Percentiles rank a stretch among this genome's conserved stretches.
Conservation (phyloP, 1,139 yeast species). For the Suhomyces bribrorum region DNA sequence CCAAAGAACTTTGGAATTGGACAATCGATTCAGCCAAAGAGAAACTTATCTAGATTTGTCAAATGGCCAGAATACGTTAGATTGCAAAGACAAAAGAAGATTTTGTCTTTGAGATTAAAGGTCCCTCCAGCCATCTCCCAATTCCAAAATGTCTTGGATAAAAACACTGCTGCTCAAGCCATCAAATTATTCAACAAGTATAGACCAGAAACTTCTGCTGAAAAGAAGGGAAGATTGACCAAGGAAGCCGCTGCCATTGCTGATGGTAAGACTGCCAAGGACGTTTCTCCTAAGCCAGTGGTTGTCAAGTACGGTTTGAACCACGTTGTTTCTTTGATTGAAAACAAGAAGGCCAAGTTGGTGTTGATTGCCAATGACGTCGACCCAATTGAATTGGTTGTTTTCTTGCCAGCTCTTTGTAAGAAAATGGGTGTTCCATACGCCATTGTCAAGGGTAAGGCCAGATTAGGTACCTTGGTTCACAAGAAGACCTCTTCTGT, state of each 20-base stretch:
- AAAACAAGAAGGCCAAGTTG: slow-evolving; percentile 97
- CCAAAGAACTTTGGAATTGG: slow-evolving; percentile 97
- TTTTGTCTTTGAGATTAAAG: slow-evolving; percentile 90
- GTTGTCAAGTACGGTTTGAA: slow-evolving; percentile 96
- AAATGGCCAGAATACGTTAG: slow-evolving; percentile 99
- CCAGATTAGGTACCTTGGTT: slow-evolving; percentile 95
- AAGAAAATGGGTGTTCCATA: slow-evolving; percentile 99
- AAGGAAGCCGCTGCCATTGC: slow-evolving; percentile 99
- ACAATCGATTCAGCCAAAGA: slow-evolving; percentile 91
- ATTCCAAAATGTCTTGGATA: slow-evolving; percentile 93
- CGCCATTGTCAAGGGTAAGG: slow-evolving; percentile 98
- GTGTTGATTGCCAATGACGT: slow-evolving; percentile 97
- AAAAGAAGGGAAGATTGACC: slow-evolving; percentile 98
- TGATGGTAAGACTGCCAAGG: slow-evolving; percentile 95
- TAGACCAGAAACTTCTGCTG: slow-evolving; percentile 96
- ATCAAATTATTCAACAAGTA: slow-evolving; percentile 97
- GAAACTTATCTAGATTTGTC: slow-evolving; percentile 93
- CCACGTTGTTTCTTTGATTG: slow-evolving; percentile 95
- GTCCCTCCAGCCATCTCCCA: slow-evolving; percentile 98
- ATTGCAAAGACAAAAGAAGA: slow-evolving; percentile 97
- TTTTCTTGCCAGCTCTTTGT: slow-evolving; percentile 97
- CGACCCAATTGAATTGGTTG: slow-evolving; percentile 96
- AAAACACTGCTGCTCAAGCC: slow-evolving; percentile 96
- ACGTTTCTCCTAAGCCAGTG: slow-evolving; percentile 93
- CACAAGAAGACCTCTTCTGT: slow-evolving; percentile 97